A percentile compares a stretch with the other conserved stretches of the same genome.
Evolutionary conservation across 2,329 filamentous ascomycete species (phyloP).

Genomic region (Hirsutella minnesotensis): DNA sequence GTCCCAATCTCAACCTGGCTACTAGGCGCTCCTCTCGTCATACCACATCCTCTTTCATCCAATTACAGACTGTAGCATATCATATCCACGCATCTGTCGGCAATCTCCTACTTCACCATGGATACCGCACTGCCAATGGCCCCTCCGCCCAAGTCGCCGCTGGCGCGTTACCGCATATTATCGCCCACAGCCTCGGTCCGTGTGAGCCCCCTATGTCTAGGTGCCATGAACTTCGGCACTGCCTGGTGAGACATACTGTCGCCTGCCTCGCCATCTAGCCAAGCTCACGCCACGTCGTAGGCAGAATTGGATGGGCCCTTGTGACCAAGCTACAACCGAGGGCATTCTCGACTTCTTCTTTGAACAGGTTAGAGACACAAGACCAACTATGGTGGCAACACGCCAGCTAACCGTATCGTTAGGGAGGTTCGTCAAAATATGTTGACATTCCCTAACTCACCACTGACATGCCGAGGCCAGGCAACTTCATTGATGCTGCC

Average conservation of each 20-base stretch:
- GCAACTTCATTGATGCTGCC: slow-evolving; percentile 64
- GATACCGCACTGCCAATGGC: slow-evolving; percentile 19
- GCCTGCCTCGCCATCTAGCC: not conserved
- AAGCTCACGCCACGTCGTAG: not conserved
- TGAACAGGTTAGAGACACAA: slow-evolving; percentile 35
- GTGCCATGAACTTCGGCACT: slow-evolving; percentile 53
- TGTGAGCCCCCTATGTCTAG: slow-evolving; percentile 56
- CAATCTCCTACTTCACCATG: slow-evolving; percentile 7
- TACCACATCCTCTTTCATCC: not conserved
- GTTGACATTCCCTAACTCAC: no score
- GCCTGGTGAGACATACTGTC: slow-evolving; percentile 25
- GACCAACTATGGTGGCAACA: not conserved
- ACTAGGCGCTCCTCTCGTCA: no score
- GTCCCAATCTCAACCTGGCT: no score
- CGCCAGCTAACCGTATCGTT: not conserved
- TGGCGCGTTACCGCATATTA: slow-evolving; percentile 54
- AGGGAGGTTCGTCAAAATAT: slow-evolving; percentile 13
- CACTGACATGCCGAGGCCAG: slow-evolving; percentile 15
- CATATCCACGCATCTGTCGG: not conserved
- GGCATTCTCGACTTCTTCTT: slow-evolving; percentile 56
- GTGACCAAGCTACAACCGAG: slow-evolving; percentile 49
- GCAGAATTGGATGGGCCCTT: slow-evolving; percentile 45
- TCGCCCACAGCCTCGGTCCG: slow-evolving; percentile 52
- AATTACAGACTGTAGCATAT: not conserved
- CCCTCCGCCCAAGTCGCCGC: slow-evolving; percentile 42